Percentiles rank a stretch among this genome's conserved stretches.
phyloP scores from a whole-genome alignment of 176 grass and related monocot genomes.

The Luzula sylvatica region DNA sequence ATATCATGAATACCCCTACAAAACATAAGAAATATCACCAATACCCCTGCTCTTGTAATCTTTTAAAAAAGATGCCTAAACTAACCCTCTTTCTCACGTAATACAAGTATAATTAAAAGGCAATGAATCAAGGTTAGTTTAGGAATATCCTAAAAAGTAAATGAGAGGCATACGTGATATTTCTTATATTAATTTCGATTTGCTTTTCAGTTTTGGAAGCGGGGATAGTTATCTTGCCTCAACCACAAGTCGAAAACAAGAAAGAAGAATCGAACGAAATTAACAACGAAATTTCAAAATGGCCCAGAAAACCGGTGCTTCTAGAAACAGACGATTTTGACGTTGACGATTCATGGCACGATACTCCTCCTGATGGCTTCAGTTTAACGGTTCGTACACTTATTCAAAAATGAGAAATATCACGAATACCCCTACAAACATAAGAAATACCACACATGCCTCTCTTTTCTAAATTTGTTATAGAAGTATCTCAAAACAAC shows the following conservation, averaged over 20 bases:
- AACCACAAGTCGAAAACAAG: constrained; percentile 13
- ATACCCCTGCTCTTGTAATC: not conserved
- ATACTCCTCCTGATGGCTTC: constrained; percentile 68
- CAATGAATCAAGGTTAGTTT: no score
- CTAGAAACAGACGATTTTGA: constrained; percentile 84
- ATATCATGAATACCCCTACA: no score
- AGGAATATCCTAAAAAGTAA: no score
- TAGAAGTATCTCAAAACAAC: no score
- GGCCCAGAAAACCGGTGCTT: constrained; percentile 72
- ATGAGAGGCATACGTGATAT: no score
- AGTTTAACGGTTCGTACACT: constrained; percentile 45
- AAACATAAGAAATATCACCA: no score
- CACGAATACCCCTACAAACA: no score
- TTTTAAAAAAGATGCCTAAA: not conserved
- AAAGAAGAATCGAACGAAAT: constrained; percentile 28
- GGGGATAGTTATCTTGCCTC: constrained; percentile 66
- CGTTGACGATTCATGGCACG: constrained; percentile 87
- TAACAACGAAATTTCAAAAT: constrained; percentile 52
- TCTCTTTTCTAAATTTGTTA: no score
- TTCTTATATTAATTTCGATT: no score
- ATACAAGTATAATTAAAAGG: not conserved
- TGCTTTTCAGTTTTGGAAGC: constrained; percentile 52
- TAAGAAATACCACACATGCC: no score
- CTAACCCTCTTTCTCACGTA: no score
- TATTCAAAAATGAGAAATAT: no score